phyloP scores from a whole-genome alignment of 1,139 yeast genomes.

The Blastobotrys arbuscula region DNA sequence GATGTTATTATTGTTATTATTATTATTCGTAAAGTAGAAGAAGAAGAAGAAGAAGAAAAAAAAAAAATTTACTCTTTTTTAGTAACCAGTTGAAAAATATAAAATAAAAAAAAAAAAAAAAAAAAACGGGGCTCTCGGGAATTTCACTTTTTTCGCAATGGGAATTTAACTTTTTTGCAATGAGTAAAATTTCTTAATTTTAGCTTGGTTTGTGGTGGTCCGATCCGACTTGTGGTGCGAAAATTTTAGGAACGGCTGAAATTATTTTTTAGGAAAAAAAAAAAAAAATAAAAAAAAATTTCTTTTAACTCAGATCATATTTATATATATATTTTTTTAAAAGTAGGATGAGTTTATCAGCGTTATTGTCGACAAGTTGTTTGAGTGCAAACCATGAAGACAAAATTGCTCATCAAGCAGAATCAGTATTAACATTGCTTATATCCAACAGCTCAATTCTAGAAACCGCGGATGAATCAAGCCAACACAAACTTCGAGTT shows the following conservation, averaged over 20 bases:
- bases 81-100: not conserved
- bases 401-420: conserved; percentile 17
- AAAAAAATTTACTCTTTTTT: not conserved
- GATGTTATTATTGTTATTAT: not conserved
- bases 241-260: too few relatives aligned
- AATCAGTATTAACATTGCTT: conserved; percentile 18
- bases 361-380: conserved; percentile 21
- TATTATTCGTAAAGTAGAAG: not conserved
- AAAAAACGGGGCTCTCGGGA: not conserved
- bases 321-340: not conserved
- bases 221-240: too few relatives aligned
- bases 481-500: conserved; percentile 32
- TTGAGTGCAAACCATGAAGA: conserved; percentile 22
- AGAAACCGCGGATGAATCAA: conserved; percentile 23
- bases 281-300: not conserved
- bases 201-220: too few relatives aligned
- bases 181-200: too few relatives aligned
- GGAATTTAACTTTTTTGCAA: not conserved
- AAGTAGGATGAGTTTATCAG: conserved; percentile 9
- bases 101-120: not conserved
- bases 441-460: conserved; percentile 19
- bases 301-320: not conserved
- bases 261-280: too few relatives aligned
- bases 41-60: not conserved
- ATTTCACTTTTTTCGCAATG: not conserved